phyloP scores from a whole-genome alignment of 306 rosid genomes.

The Fragaria ananassa region DNA sequence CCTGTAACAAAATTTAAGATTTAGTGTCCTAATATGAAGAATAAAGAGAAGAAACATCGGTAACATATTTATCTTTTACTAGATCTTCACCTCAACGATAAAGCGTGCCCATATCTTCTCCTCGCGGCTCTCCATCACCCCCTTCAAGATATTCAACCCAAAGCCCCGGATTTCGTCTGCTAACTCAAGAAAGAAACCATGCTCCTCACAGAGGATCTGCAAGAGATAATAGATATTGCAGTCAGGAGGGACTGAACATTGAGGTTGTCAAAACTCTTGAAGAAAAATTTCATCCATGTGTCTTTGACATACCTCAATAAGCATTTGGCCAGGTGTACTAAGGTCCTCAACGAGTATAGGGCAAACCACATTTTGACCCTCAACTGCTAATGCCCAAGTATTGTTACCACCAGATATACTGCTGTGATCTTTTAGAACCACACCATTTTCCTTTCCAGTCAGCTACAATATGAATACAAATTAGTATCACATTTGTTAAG shows the following conservation, averaged over 20 bases:
- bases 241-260: conserved; percentile 8
- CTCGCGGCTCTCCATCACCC: conserved; percentile 60
- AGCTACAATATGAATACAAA: conserved; percentile 42
- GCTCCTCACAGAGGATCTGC: conserved; percentile 81
- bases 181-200: conserved; percentile 74
- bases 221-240: conserved; percentile 19
- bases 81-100: conserved; percentile 64
- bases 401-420: conserved; percentile 26
- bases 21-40: neutral
- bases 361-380: conserved; percentile 57
- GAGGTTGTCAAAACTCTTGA: neutral
- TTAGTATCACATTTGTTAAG: conserved; percentile 13
- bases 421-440: conserved; percentile 38
- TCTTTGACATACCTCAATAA: conserved; percentile 57
- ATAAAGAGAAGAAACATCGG: neutral
- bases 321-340: conserved; percentile 74
- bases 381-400: conserved; percentile 82
- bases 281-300: conserved; percentile 4
- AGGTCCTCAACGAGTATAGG: conserved; percentile 87
- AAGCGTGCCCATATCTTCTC: conserved; percentile 73
- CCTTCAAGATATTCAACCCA: conserved; percentile 75
- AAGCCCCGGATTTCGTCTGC: conserved; percentile 57
- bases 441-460: conserved; percentile 41
- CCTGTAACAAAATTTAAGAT: conserved; percentile 39
- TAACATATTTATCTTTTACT: neutral